Conservation (phyloP, 1,139 yeast species). For the Geotrichum restrictum region DNA sequence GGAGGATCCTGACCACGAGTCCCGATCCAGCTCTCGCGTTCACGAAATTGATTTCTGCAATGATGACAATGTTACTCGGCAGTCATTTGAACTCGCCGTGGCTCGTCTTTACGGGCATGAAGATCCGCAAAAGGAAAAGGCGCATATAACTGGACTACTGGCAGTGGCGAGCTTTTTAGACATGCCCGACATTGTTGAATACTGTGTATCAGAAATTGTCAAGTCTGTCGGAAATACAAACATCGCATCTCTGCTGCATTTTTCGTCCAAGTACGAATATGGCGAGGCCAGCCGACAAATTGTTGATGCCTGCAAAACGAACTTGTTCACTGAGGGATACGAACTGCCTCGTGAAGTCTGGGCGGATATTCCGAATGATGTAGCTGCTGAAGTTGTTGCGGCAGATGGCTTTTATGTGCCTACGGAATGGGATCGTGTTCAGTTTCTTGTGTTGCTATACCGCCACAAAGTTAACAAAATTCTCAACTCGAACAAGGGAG, state of each 20-base stretch:
- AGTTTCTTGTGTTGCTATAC: slow-evolving; percentile 39
- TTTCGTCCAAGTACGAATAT: slow-evolving; percentile 44
- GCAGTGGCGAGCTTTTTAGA: slow-evolving; percentile 51
- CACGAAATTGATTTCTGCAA: slow-evolving; percentile 41
- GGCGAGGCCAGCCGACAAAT: slow-evolving; percentile 47
- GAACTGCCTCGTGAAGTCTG: slow-evolving; percentile 44
- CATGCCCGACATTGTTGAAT: slow-evolving; percentile 44
- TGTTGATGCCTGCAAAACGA: slow-evolving; percentile 46
- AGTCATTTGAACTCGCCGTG: slow-evolving; percentile 47
- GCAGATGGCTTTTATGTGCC: slow-evolving; percentile 51
- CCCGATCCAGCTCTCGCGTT: slow-evolving; percentile 13
- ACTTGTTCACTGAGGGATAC: slow-evolving; percentile 48
- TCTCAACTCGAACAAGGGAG: neutral
- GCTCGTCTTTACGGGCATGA: slow-evolving; percentile 46
- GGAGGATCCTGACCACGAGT: neutral
- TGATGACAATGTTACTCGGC: slow-evolving; percentile 43
- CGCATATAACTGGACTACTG: slow-evolving; percentile 42
- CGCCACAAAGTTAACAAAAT: slow-evolving; percentile 17
- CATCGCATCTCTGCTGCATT: slow-evolving; percentile 40
- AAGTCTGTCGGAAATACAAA: slow-evolving; percentile 38
- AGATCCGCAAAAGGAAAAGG: slow-evolving; percentile 36
- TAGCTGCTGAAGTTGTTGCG: slow-evolving; percentile 45
- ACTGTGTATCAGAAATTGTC: slow-evolving; percentile 43
- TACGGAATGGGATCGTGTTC: slow-evolving; percentile 51
- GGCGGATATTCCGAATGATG: slow-evolving; percentile 45